A percentile compares a stretch with the other conserved stretches of the same genome.
Conservation (phyloP, 2,329 filamentous ascomycete genomes). For the Ustulina deusta region DNA sequence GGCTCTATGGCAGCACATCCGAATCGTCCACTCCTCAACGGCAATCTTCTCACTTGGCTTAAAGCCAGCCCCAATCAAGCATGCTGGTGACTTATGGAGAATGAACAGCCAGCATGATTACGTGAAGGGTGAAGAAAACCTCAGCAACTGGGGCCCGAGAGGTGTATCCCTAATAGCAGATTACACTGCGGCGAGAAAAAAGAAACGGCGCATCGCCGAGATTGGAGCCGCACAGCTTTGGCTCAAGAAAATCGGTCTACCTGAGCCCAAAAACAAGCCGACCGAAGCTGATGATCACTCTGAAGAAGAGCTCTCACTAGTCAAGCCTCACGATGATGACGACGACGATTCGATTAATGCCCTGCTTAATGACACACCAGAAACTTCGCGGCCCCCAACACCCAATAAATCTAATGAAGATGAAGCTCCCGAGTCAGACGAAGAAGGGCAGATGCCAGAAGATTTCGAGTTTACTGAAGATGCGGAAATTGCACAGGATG, state of each 20-base stretch:
- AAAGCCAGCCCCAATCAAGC: slow-evolving; percentile 89
- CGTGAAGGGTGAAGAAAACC: slow-evolving; percentile 91
- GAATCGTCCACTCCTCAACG: slow-evolving; percentile 88
- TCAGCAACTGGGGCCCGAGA: slow-evolving; percentile 87
- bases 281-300: slow-evolving; percentile 53
- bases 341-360: slow-evolving; percentile 67
- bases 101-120: slow-evolving; percentile 96
- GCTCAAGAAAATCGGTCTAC: slow-evolving; percentile 68
- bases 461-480: slow-evolving; percentile 20
- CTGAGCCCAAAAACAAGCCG: slow-evolving; percentile 55
- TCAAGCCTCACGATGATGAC: slow-evolving; percentile 56
- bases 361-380: slow-evolving; percentile 68
- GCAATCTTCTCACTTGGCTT: slow-evolving; percentile 88
- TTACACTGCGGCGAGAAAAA: slow-evolving; percentile 80
- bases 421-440: slow-evolving; percentile 42
- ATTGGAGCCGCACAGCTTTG: slow-evolving; percentile 80
- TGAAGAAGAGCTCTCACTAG: slow-evolving; percentile 52
- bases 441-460: slow-evolving; percentile 25
- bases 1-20: slow-evolving; percentile 84
- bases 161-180: slow-evolving; percentile 93
- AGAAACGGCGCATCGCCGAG: slow-evolving; percentile 79
- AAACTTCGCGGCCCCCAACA: slow-evolving; percentile 60
- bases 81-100: slow-evolving; percentile 92
- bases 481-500: slow-evolving; percentile 16
- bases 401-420: slow-evolving; percentile 44